A percentile compares a stretch with the other conserved stretches of the same genome.
Conservation (phyloP, 495 filamentous ascomycete species). For the Beverwykella pulmonaria region DNA sequence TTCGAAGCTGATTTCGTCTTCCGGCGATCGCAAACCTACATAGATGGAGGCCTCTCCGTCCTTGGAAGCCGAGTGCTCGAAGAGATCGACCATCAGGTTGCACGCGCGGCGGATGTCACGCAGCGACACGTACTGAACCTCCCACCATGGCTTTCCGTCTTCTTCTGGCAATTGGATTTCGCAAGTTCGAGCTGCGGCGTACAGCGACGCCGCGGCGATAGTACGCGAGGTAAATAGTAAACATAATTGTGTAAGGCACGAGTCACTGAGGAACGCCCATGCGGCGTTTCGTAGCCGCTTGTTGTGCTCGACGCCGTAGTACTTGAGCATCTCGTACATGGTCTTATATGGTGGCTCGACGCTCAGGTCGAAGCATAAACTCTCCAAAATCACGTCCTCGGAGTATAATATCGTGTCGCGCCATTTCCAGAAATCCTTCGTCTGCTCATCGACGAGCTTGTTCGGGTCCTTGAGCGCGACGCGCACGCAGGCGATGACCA, state of each 20-base stretch:
- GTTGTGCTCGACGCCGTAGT: slow-evolving; percentile 69
- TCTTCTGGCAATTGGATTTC: slow-evolving; percentile 74
- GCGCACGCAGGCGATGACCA: slow-evolving; percentile 88
- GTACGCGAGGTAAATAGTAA: slow-evolving; percentile 76
- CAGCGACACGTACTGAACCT: slow-evolving; percentile 64
- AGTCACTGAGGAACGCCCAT: slow-evolving; percentile 93
- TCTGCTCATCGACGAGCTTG: slow-evolving; percentile 87
- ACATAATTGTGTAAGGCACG: slow-evolving; percentile 77
- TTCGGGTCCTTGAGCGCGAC: slow-evolving; percentile 92
- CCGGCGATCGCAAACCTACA: slow-evolving; percentile 41
- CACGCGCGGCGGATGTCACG: slow-evolving; percentile 66
- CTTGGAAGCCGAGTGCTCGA: slow-evolving; percentile 53
- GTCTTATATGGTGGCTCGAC: slow-evolving; percentile 81
- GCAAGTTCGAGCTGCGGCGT: slow-evolving; percentile 74
- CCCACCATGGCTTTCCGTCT: slow-evolving; percentile 85
- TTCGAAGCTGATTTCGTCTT: slow-evolving; percentile 30
- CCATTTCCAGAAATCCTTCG: slow-evolving; percentile 97
- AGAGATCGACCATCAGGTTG: slow-evolving; percentile 71
- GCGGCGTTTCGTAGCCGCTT: slow-evolving; percentile 77
- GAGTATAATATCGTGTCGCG: slow-evolving; percentile 85
- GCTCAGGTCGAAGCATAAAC: slow-evolving; percentile 89
- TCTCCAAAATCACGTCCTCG: slow-evolving; percentile 89
- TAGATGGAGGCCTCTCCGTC: slow-evolving; percentile 45
- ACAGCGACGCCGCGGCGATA: slow-evolving; percentile 83
- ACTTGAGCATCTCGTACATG: slow-evolving; percentile 74